phyloP scores from a whole-genome alignment of 2,329 filamentous ascomycete species.

The Fusarium sp. region DNA sequence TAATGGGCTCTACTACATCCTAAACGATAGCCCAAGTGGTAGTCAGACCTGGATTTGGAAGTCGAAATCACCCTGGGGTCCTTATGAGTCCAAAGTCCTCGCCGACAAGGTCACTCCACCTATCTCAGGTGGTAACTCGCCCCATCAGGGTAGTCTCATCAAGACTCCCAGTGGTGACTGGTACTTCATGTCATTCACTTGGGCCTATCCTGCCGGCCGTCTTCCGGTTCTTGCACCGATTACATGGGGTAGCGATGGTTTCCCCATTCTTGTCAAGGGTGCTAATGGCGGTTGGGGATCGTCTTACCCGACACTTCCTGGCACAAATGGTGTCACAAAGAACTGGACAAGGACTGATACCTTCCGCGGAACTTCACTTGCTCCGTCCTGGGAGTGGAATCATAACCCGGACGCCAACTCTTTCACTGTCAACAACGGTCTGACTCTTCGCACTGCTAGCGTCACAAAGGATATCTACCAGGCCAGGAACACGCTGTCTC shows the following conservation, averaged over 20 bases:
- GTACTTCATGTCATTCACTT: slow-evolving; percentile 67
- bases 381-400: slow-evolving; percentile 66
- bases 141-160: slow-evolving; percentile 65
- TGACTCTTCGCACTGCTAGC: slow-evolving; percentile 58
- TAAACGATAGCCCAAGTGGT: slow-evolving; percentile 55
- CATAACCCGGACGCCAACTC: slow-evolving; percentile 64
- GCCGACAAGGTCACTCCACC: slow-evolving; percentile 53
- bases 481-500: slow-evolving; percentile 57
- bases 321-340: slow-evolving; percentile 9
- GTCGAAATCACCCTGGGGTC: slow-evolving; percentile 59
- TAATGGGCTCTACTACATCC: slow-evolving; percentile 58
- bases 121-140: slow-evolving; percentile 53
- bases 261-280: slow-evolving; percentile 53
- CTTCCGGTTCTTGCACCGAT: slow-evolving; percentile 66
- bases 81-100: slow-evolving; percentile 57
- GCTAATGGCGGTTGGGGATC: slow-evolving; percentile 57
- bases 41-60: slow-evolving; percentile 57
- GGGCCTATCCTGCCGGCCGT: slow-evolving; percentile 63
- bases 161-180: slow-evolving; percentile 60
- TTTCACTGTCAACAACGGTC: slow-evolving; percentile 53
- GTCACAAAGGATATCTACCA: slow-evolving; percentile 60
- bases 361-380: slow-evolving; percentile 54
- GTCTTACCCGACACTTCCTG: slow-evolving; percentile 50
- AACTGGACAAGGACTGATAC: slow-evolving; percentile 52
- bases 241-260: slow-evolving; percentile 61